Evolutionary conservation across 1,284 basidiomycete species (phyloP).

Genomic region (Austroboletus niveus): DNA sequence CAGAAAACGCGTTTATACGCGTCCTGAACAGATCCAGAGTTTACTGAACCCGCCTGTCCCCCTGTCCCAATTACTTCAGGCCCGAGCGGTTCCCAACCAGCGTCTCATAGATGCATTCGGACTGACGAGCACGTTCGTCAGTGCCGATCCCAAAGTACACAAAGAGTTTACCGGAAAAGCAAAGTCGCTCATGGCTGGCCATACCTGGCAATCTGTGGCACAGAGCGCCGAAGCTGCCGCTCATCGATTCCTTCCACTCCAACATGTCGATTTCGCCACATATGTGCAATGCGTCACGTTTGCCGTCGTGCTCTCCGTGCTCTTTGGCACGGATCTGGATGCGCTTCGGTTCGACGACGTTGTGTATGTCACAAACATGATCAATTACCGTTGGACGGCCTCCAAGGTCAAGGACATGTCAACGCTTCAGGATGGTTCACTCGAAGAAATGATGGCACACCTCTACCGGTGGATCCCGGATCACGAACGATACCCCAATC

Average conservation of each 20-base stretch:
- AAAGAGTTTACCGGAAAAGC: constrained; percentile 20
- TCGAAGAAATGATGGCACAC: constrained; percentile 15
- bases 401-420: constrained; percentile 18
- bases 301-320: constrained; percentile 37
- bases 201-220: constrained; percentile 16
- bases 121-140: constrained; percentile 51
- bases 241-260: constrained; percentile 10
- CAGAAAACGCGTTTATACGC: constrained; percentile 11
- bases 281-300: constrained; percentile 48
- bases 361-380: constrained; percentile 33
- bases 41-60: constrained; percentile 33
- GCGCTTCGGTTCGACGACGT: constrained; percentile 35
- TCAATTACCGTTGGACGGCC: constrained; percentile 46
- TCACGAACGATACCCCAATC: constrained; percentile 37
- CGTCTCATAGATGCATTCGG: constrained; percentile 43
- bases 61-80: constrained; percentile 26
- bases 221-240: constrained; percentile 31
- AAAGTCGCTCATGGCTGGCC: constrained; percentile 17
- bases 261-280: constrained; percentile 31
- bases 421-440: constrained; percentile 14
- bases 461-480: constrained; percentile 40
- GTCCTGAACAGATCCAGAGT: background rate
- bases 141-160: constrained; percentile 33
- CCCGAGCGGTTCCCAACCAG: constrained; percentile 43
- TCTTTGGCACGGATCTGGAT: constrained; percentile 39